These are phyloP conservation scores for Radiomyces spectabilis DNA, from an alignment of 192 early-diverging fungal species.

Conservation along the genomic window DNA sequence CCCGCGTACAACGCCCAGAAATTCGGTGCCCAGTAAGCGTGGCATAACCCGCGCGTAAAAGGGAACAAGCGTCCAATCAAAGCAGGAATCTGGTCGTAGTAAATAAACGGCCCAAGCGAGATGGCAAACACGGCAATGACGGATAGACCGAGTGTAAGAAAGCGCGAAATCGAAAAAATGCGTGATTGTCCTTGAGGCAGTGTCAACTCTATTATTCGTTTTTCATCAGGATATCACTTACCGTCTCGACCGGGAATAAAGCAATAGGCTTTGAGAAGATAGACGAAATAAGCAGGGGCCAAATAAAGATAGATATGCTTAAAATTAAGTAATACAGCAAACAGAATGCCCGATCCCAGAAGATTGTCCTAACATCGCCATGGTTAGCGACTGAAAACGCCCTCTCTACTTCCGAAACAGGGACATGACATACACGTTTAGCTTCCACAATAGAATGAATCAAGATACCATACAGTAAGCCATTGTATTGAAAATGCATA, in stretches of 20 bases:
- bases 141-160: slow-evolving; percentile 55
- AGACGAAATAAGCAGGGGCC: slow-evolving; percentile 91
- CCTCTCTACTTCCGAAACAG: no score
- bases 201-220: no score
- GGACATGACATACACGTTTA: slow-evolving; percentile 40
- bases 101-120: slow-evolving; percentile 79
- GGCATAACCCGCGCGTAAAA: slow-evolving; percentile 93
- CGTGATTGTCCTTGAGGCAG: background rate
- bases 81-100: slow-evolving; percentile 66
- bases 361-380: slow-evolving; percentile 43
- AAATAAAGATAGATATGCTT: slow-evolving; percentile 95
- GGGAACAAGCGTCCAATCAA: slow-evolving; percentile 82
- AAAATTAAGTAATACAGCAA: slow-evolving; percentile 89
- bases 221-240: no score
- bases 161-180: slow-evolving; percentile 26
- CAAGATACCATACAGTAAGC: slow-evolving; percentile 81
- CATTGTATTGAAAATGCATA: slow-evolving; percentile 98
- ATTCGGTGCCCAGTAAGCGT: slow-evolving; percentile 97
- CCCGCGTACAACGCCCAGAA: slow-evolving; percentile 92
- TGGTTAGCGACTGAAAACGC: no score
- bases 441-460: slow-evolving; percentile 70
- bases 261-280: slow-evolving; percentile 76
- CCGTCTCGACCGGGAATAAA: slow-evolving; percentile 28
- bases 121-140: slow-evolving; percentile 65
- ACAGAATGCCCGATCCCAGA: slow-evolving; percentile 63